Conservation (phyloP, 345 rosid species). For the Euphorbia tirucalli region DNA sequence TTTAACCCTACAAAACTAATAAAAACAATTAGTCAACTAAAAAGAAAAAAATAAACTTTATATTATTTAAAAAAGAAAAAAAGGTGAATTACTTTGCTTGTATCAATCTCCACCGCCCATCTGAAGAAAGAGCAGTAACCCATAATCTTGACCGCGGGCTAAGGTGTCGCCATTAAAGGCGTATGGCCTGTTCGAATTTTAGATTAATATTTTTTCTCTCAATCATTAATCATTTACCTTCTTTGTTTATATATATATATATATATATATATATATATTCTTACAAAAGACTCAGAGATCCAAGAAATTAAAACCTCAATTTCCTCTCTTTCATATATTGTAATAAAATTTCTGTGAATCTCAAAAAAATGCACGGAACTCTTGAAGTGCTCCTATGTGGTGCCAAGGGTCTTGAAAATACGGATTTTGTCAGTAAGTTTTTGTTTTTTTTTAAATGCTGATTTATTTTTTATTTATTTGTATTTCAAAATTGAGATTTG, state of each 20-base stretch:
- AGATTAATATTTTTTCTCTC: not conserved
- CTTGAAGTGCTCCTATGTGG: constrained; percentile 59
- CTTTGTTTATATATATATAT: too few species aligned
- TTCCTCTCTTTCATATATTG: not conserved
- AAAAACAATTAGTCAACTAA: too few species aligned
- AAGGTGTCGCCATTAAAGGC: not conserved
- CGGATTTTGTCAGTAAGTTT: constrained; percentile 20
- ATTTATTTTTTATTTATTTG: not conserved
- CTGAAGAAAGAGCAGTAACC: not conserved
- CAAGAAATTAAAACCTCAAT: not conserved
- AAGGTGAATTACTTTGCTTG: not conserved
- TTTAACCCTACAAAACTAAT: too few species aligned
- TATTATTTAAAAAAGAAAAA: too few species aligned
- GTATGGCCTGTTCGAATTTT: not conserved
- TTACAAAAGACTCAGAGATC: not conserved
- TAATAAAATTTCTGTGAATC: not conserved
- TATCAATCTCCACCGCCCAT: not conserved
- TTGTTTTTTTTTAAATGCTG: not conserved
- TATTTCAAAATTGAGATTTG: not conserved
- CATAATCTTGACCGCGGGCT: not conserved
- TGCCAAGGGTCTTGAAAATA: constrained; percentile 62
- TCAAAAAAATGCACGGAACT: constrained; percentile 48
- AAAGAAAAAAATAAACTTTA: too few species aligned
- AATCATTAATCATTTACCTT: not conserved
- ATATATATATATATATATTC: not conserved